Evolutionary conservation across 2,329 filamentous ascomycete genomes (phyloP), one percentile per base, ranked within the genome.

Genomic region (Epichloe uncinata): DNA sequence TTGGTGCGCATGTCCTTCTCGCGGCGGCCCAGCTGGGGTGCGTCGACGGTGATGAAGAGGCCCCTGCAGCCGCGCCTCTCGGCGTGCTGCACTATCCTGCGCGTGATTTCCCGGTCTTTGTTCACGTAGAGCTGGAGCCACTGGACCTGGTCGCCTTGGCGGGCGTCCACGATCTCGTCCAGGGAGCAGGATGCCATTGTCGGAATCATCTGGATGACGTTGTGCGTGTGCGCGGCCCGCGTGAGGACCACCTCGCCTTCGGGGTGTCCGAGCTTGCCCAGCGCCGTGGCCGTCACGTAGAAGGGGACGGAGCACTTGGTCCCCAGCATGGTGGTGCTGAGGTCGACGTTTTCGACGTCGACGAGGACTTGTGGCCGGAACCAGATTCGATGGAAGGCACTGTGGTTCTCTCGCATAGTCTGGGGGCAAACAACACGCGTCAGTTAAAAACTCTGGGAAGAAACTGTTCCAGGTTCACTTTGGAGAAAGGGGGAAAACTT

Each of bases 71-170:
- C 93, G 50, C 93, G 84, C 61, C 73, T 73, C 71, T 98, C 93
- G 53, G 93, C 93, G 68, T 97, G 88, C 69, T 91, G 68, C 45
- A 98, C 85, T 58, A 98, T 97, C 55, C 80, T 79, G 68, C 86
- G 81, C 8, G 93, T 98, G 66, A 98, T 91, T 34, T 77, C 78
- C 50, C 93, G 85, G 71, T 98, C 85, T 67, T 94, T 93, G 78
- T 98, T 98, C 58, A 98, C 87, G 69, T 96, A 95, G 1, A 98
- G 79, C 70, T 98, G 93, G 57, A 98, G 74, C 93, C 93, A 98
- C 69, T 97, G 93, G 4, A 89, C 81, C 67, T 96, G 90, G 54
- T 85, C 83, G 42, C 78, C 85, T n/a, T 54, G 51, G 33, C 76
- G 79, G 16, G 90, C 93, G 66, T 97, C 93, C 56, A 94, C 74